Conservation (phyloP, 2,329 filamentous ascomycete species). For the Didymella pinodella region DNA sequence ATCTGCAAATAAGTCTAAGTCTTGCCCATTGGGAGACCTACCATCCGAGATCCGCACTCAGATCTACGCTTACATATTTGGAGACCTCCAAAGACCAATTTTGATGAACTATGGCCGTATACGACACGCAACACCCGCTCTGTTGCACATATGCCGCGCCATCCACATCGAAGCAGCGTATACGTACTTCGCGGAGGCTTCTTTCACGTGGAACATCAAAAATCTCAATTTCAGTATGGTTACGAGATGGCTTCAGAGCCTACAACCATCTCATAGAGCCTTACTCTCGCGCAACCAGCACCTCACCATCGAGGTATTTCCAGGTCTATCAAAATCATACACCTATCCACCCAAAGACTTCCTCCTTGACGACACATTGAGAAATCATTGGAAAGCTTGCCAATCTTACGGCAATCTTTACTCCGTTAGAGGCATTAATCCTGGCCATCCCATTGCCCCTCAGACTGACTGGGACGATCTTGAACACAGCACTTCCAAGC, state of each 20-base stretch:
- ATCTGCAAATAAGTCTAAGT: conserved; percentile 21
- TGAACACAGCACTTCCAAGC: background rate
- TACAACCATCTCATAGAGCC: conserved; percentile 28
- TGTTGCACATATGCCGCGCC: conserved; percentile 33
- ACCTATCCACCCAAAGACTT: conserved; percentile 29
- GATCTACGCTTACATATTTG: conserved; percentile 29
- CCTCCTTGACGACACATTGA: conserved; percentile 24
- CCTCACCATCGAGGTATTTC: conserved; percentile 23
- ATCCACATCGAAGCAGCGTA: conserved; percentile 43
- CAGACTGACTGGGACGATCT: background rate
- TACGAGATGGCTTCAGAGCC: conserved; percentile 24
- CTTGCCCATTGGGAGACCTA: conserved; percentile 30
- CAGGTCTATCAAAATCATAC: conserved; percentile 10
- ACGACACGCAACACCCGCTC: conserved; percentile 6
- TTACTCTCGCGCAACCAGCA: conserved; percentile 29
- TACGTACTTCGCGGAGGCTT: conserved; percentile 31
- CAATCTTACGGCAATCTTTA: conserved; percentile 39
- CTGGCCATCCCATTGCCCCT: background rate
- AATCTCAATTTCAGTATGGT: conserved; percentile 30
- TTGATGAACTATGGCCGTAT: conserved; percentile 11
- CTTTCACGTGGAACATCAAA: conserved; percentile 28
- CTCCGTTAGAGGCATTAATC: background rate
- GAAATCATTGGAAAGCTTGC: conserved; percentile 35
- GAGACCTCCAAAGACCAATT: conserved; percentile 4
- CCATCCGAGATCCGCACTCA: conserved; percentile 32